Conservation (phyloP, 108 stramenopile species). For the Cyclotella kingstonii region DNA sequence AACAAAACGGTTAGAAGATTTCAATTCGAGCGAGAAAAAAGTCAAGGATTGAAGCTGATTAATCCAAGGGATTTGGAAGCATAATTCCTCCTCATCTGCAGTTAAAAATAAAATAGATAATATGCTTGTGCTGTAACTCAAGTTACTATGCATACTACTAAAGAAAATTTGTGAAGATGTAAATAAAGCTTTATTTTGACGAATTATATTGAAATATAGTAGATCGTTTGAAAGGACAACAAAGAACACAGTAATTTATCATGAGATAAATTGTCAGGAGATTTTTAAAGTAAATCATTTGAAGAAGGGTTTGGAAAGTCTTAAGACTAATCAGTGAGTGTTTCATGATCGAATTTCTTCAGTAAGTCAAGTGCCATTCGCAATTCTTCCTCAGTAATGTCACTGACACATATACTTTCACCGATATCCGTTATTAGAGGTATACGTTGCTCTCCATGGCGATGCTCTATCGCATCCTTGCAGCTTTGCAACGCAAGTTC, state of each 20-base stretch:
- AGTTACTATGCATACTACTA: too few relatives aligned
- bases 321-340: background rate
- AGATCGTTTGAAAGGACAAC: too few relatives aligned
- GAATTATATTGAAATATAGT: too few relatives aligned
- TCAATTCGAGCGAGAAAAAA: slow-evolving; percentile 42
- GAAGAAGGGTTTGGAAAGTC: too few relatives aligned
- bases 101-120: too few relatives aligned
- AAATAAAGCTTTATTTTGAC: too few relatives aligned
- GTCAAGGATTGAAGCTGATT: slow-evolving; percentile 26
- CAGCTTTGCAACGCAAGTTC: slow-evolving; percentile 86
- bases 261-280: too few relatives aligned
- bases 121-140: too few relatives aligned
- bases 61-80: background rate
- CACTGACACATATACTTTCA: slow-evolving; percentile 87
- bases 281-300: too few relatives aligned
- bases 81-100: background rate
- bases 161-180: too few relatives aligned
- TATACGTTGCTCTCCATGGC: slow-evolving; percentile 91
- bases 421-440: slow-evolving; percentile 92
- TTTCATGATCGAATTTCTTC: slow-evolving; percentile 50
- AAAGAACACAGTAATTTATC: too few relatives aligned
- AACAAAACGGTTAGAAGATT: slow-evolving; percentile 35
- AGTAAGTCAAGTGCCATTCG: slow-evolving; percentile 75
- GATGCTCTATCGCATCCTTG: slow-evolving; percentile 93
- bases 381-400: slow-evolving; percentile 88